Conservation (phyloP, 73 alveolate genomes). For the Halteria grandinella region DNA sequence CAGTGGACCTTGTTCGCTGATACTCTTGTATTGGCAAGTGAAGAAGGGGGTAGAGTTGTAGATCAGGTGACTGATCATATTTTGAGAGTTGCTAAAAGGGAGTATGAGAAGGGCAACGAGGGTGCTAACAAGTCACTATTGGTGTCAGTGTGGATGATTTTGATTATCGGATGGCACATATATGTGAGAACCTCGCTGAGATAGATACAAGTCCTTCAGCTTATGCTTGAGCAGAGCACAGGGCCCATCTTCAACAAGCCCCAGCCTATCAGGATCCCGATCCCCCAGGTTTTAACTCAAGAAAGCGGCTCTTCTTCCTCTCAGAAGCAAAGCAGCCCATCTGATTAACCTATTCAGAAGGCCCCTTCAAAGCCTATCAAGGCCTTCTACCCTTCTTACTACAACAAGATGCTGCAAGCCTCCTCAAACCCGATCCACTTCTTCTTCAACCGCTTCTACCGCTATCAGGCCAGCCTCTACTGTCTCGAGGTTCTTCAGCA, state of each 20-base stretch:
- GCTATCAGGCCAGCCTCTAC: constrained; percentile 19
- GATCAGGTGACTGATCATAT: background rate
- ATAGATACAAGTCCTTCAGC: constrained; percentile 12
- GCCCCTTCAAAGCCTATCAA: background rate
- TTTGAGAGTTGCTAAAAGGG: background rate
- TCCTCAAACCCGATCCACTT: constrained; percentile 15
- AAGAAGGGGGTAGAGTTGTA: background rate
- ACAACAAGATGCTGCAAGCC: background rate
- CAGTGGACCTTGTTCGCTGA: constrained; percentile 18
- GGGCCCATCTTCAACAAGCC: background rate
- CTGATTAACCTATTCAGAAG: background rate
- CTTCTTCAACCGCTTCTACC: background rate
- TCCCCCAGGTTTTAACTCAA: too few species aligned
- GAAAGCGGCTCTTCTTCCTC: too few species aligned
- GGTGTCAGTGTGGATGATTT: constrained; percentile 50
- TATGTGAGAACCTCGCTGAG: background rate
- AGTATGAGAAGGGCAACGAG: background rate
- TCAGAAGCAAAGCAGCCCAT: background rate
- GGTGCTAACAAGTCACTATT: too few species aligned
- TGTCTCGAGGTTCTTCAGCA: constrained; percentile 20
- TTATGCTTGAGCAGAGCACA: background rate
- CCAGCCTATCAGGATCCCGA: background rate
- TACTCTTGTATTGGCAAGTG: constrained; percentile 3
- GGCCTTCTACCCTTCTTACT: background rate
- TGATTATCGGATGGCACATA: constrained; percentile 56